Percentiles rank a stretch among this genome's conserved stretches.
phyloP scores from a whole-genome alignment of 768 basidiomycete species.

The Gelatoporia subvermispora region DNA sequence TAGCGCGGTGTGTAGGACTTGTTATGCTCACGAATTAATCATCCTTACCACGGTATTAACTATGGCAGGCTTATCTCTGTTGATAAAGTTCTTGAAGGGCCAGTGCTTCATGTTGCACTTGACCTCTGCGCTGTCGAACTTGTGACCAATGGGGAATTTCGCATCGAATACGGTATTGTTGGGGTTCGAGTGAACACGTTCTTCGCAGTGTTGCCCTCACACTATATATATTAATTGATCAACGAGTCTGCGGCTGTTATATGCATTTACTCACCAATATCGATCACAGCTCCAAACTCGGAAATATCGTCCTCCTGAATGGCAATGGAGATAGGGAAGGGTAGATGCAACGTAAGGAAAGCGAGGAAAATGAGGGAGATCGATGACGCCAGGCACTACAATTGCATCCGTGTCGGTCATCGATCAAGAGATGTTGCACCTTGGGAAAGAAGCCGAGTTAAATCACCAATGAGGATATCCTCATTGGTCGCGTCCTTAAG shows the following conservation, averaged over 20 bases:
- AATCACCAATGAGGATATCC: constrained; percentile 94
- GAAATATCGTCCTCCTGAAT: no score
- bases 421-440: constrained; percentile 96
- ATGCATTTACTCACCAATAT: no score
- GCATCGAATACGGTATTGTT: constrained; percentile 96
- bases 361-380: no score
- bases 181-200: constrained; percentile 92
- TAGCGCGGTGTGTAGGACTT: not conserved
- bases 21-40: constrained; percentile 72
- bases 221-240: constrained; percentile 15
- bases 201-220: constrained; percentile 97
- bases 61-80: constrained; percentile 75
- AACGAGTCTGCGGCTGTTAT: constrained; percentile 46
- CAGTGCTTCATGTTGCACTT: constrained; percentile 85
- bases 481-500: constrained; percentile 97
- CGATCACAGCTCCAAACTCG: no score
- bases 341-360: no score
- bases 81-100: constrained; percentile 78
- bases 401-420: no score
- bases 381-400: no score
- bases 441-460: constrained; percentile 99
- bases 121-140: constrained; percentile 74
- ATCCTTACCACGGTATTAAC: constrained; percentile 75
- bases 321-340: no score
- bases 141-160: constrained; percentile 89